These are phyloP conservation scores for Centaurea solstitialis DNA, from an alignment of 129 eudicot genomes.

Conservation along the genomic window DNA sequence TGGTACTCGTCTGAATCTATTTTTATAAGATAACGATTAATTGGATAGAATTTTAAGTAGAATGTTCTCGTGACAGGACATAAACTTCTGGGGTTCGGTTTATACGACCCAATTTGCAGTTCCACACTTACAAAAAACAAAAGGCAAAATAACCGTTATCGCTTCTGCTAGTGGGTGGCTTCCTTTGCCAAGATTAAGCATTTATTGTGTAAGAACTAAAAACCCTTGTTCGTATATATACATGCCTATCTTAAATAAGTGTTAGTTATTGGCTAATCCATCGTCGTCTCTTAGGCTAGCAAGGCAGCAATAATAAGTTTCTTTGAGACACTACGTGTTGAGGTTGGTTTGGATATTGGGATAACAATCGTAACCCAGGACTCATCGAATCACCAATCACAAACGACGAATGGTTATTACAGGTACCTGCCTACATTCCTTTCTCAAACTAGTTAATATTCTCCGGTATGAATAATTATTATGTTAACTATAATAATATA, in stretches of 20 bases:
- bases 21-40: too few relatives aligned
- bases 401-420: constrained; percentile 26
- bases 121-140: constrained; percentile 39
- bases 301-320: constrained; percentile 56
- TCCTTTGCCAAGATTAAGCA: constrained; percentile 38
- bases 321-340: constrained; percentile 49
- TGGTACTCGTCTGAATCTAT: too few relatives aligned
- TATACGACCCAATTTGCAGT: constrained; percentile 48
- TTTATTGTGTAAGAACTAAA: constrained; percentile 40
- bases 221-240: background rate
- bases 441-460: background rate
- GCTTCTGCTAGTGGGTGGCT: constrained; percentile 28
- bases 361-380: constrained; percentile 62
- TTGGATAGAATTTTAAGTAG: too few relatives aligned
- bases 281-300: constrained; percentile 40
- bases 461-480: background rate
- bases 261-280: background rate
- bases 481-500: background rate
- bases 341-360: constrained; percentile 47
- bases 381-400: constrained; percentile 47
- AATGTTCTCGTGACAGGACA: constrained; percentile 18
- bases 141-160: background rate
- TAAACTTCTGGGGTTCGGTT: constrained; percentile 64
- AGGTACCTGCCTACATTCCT: constrained; percentile 5
- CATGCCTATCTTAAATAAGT: background rate